Conservation (phyloP, 306 rosid species). For the Castanopsis chinensis region DNA sequence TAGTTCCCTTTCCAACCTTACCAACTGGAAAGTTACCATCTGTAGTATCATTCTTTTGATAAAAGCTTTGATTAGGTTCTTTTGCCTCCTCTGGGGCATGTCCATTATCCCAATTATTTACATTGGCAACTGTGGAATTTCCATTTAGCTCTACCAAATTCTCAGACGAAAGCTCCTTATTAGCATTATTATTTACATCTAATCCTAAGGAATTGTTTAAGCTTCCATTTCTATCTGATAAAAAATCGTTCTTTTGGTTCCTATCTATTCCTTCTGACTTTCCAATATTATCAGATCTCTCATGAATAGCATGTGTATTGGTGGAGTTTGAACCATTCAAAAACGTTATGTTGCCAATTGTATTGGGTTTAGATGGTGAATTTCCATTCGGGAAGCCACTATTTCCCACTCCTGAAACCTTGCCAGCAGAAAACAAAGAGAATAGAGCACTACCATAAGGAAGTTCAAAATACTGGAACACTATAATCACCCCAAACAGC, state of each 20-base stretch:
- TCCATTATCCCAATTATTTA: slow-evolving; percentile 8
- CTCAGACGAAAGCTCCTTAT: slow-evolving; percentile 9
- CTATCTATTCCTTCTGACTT: slow-evolving; percentile 9
- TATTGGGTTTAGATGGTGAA: slow-evolving; percentile 27
- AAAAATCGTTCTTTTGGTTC: background rate
- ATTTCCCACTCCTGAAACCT: slow-evolving; percentile 13
- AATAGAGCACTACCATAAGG: slow-evolving; percentile 47
- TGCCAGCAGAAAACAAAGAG: slow-evolving; percentile 45
- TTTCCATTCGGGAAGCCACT: slow-evolving; percentile 37
- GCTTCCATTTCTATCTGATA: slow-evolving; percentile 12
- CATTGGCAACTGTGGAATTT: slow-evolving; percentile 14
- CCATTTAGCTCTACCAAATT: slow-evolving; percentile 27
- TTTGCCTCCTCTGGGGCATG: slow-evolving; percentile 23
- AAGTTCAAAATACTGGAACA: slow-evolving; percentile 64
- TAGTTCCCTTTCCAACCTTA: slow-evolving; percentile 27
- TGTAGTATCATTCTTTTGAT: slow-evolving; percentile 20
- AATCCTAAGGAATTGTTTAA: slow-evolving; percentile 20
- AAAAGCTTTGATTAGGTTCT: slow-evolving; percentile 23
- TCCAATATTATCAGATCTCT: slow-evolving; percentile 28
- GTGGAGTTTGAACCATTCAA: slow-evolving; percentile 32
- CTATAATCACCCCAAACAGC: slow-evolving; percentile 46
- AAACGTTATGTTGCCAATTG: slow-evolving; percentile 11
- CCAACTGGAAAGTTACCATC: slow-evolving; percentile 16
- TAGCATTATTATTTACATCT: slow-evolving; percentile 15
- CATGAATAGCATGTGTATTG: slow-evolving; percentile 18